Conservation (phyloP, 306 rosid genomes). For the Vachellia collinsii region DNA sequence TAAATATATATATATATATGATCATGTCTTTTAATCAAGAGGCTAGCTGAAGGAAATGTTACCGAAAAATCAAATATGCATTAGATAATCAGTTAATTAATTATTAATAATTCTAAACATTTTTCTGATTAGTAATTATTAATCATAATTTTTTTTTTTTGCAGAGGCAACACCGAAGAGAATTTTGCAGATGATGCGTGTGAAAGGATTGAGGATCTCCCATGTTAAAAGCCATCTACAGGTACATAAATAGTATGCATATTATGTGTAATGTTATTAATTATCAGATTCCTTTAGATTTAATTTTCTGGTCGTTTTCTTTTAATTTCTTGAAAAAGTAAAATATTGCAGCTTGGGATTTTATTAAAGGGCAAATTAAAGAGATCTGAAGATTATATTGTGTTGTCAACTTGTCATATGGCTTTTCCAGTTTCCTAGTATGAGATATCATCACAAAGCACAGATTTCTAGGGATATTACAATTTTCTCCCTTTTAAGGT, state of each 20-base stretch:
- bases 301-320: background rate
- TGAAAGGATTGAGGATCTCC: slow-evolving; percentile 66
- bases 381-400: background rate
- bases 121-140: background rate
- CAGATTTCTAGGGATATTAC: background rate
- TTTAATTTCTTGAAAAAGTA: background rate
- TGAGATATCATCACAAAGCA: background rate
- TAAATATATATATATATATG: no score
- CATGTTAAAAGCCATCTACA: slow-evolving; percentile 89
- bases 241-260: slow-evolving; percentile 37
- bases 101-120: slow-evolving; percentile 3
- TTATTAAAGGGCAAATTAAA: background rate
- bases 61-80: background rate
- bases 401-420: background rate
- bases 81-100: background rate
- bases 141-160: background rate
- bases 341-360: background rate
- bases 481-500: background rate
- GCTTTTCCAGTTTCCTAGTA: background rate
- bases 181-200: slow-evolving; percentile 73
- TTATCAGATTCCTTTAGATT: background rate
- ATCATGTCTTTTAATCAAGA: no score
- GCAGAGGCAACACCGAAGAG: slow-evolving; percentile 81
- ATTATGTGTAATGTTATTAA: background rate
- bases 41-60: no score